Evolutionary conservation across 306 rosid species (phyloP), one percentile per base, ranked within the genome.

Genomic region (Cucumis hystrix): DNA sequence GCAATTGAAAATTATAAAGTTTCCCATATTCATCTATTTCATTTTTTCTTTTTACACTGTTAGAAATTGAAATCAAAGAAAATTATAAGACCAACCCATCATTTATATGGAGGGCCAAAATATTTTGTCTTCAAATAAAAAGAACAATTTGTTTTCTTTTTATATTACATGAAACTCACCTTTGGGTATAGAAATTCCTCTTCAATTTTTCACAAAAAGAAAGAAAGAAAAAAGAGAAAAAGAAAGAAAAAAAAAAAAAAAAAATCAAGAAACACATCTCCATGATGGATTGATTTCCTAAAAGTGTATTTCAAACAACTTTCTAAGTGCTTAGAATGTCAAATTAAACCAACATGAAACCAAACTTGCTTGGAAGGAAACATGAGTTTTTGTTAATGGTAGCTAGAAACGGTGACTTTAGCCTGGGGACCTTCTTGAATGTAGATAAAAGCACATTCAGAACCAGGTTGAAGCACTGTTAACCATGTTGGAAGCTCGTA

Each of bases 381-480:
- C 6, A 23, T 4, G 16, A 23, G 66, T 28, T 8, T 88, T 74
- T 7, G 23, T 55, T 18, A 93, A 58, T 82, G 90, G 84, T 89
- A 86, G 88, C 90, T 87, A 45, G 64, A 77, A 57, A 91, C 81
- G 4, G 83, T 71, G 58, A 93, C 81, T 67, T 61, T 80, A 18
- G 97, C 98, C 56, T 85, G 98, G 17, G 97, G 93, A 30, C 98
- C 98, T 1, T 87, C 93, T 82, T 93, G 98, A 41, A 93, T 86
- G 80, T 93, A 90, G 39, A 93, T 88, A 74, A 88, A 91, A 10
- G 51, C 65, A 84, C 83, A 84, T 52, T 87, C 87, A 5, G 93
- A 84, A 16, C 86, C 92, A 28, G 97, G 93, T 15, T 87, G 87
- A 73, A 91, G 66, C 13, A 85, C 90, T 58, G 81, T 83, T 21